Base-by-base conservation (phyloP, 805 yeast species). In the Candida parachauliodes region DNA sequence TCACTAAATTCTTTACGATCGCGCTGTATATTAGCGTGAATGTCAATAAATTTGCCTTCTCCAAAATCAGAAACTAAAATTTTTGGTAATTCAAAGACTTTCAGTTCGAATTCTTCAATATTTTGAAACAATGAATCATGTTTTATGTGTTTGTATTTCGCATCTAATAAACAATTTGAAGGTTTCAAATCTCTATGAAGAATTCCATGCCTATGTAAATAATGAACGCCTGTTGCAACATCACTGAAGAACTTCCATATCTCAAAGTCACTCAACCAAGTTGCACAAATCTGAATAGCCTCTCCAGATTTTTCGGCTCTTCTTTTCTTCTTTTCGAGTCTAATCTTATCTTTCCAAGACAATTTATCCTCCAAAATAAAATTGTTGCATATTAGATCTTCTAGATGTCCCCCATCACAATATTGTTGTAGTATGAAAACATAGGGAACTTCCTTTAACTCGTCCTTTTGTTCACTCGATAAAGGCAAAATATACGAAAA, bases 121-220 rank as follows among this genome's bases (percentile, higher is more conserved):
- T 14, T 18, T 19, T 26, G 12, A 18, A 15, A 46, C 32, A 8
- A n/a, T 7, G 19, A 14, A 12, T 8, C 11, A 10, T 28, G 14
- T 3, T 37, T 32, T 12, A 11, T 20, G 2, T 8, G 7, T 5
- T 25, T 28, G 36, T 57, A 71, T 17, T 48, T 49, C 1, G 55
- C 48, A 37, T 72, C 76, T 34, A 88, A 60, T 19, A 88, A 64
- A 60, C 95, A 87, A 50, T 88, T 88, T 1, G 95, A 84, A 0
- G 96, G 96, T 50, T 88, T 88, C 44, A 88, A 65, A 56, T 88
- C 96, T 21, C 96, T 69, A 52, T 88, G 96, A n/a, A 88, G 74
- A 21, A 88, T 79, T 20, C 88, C 87, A 40, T 78, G 74, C 7
- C 66, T 62, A 54, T 88, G 96, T 38, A 88, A 63, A 52, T 83